phyloP scores from a whole-genome alignment of 2,329 filamentous ascomycete genomes.

The Stachybotrys elegans region DNA sequence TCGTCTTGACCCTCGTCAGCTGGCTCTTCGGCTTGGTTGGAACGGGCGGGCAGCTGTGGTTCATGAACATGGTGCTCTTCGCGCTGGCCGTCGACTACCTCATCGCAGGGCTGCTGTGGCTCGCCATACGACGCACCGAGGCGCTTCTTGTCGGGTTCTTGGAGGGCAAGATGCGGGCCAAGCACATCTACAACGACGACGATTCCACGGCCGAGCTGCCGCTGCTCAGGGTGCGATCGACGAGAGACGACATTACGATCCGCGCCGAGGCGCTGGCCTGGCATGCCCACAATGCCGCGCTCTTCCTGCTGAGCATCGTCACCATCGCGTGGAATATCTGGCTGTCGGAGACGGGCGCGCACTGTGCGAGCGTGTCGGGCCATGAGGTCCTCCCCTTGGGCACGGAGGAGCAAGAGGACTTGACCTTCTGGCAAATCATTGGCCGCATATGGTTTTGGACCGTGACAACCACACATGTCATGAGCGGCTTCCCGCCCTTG shows the following conservation, averaged over 20 bases:
- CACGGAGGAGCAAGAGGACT: not conserved
- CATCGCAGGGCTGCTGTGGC: slow-evolving; percentile 36
- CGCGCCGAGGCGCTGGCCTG: slow-evolving; percentile 25
- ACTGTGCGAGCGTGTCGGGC: slow-evolving; percentile 19
- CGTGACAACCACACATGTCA: slow-evolving; percentile 19
- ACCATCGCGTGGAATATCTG: slow-evolving; percentile 43
- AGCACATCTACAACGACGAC: slow-evolving; percentile 10
- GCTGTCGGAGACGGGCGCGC: slow-evolving; percentile 34
- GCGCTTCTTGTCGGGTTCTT: slow-evolving; percentile 21
- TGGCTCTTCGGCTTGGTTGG: slow-evolving; percentile 24
- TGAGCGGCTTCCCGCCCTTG: slow-evolving; percentile 38
- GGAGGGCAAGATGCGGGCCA: slow-evolving; percentile 6
- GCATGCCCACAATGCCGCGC: slow-evolving; percentile 33
- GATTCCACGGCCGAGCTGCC: slow-evolving; percentile 24
- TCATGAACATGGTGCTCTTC: slow-evolving; percentile 39
- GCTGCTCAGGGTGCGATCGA: slow-evolving; percentile 15
- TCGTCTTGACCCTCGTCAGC: slow-evolving; percentile 28
- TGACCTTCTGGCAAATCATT: slow-evolving; percentile 17
- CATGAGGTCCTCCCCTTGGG: not conserved
- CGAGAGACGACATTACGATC: not conserved
- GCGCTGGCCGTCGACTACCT: slow-evolving; percentile 39
- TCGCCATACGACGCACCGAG: slow-evolving; percentile 30
- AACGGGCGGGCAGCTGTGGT: slow-evolving; percentile 30
- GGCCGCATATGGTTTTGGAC: slow-evolving; percentile 36
- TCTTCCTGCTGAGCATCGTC: slow-evolving; percentile 26